Evolutionary conservation across 805 yeast species (phyloP), one percentile per base, ranked within the genome.

Genomic region (Saturnispora bothae): DNA sequence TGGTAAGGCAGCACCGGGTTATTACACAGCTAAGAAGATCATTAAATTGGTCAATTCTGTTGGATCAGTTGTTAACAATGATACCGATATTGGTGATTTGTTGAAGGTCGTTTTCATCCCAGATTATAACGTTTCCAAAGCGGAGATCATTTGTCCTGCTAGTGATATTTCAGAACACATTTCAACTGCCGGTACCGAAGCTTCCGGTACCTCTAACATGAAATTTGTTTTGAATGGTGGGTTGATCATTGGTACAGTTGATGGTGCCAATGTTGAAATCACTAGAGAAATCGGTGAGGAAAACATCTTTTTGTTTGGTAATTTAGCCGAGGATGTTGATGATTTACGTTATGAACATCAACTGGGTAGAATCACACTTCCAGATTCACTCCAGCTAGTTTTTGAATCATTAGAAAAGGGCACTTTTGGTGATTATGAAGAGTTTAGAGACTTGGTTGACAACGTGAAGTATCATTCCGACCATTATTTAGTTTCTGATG

Each of bases 1-100:
- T 48, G 96, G 96, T 56, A 86, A 88, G 63, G 82, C 94, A 43
- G 96, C 96, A 9, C 96, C 96, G n/a, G 96, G 96, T 47, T 86
- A 86, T 60, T 86, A 83, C 64, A 83, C 86, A 76, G 96, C 96
- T 43, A 86, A 86, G 63, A 73, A 82, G 42, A 83, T 86, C 53
- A 88, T 86, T 56, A 84, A 85, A 60, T 69, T 86, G 59, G 73
- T 86, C 54, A 86, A 83, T 58, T 62, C 82, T 38, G 96, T 85
- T 28, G 78, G 83, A 23, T 77, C 73, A 5, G 89, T 84, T 35
- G 76, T 86, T 45, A 86, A 86, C 61, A 69, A 69, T 43, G 96
- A 86, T 56, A 60, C 69, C 1, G 88, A 79, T 21, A 69, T 84
- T 53, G 83, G 71, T 27, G 81, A 79, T 49, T 65, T 81, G 51